A percentile compares a stretch with the other conserved stretches of the same genome.
These are phyloP conservation scores for Diaporthe citriasiana DNA, from an alignment of 2,329 filamentous ascomycete species.

Conservation along the genomic window DNA sequence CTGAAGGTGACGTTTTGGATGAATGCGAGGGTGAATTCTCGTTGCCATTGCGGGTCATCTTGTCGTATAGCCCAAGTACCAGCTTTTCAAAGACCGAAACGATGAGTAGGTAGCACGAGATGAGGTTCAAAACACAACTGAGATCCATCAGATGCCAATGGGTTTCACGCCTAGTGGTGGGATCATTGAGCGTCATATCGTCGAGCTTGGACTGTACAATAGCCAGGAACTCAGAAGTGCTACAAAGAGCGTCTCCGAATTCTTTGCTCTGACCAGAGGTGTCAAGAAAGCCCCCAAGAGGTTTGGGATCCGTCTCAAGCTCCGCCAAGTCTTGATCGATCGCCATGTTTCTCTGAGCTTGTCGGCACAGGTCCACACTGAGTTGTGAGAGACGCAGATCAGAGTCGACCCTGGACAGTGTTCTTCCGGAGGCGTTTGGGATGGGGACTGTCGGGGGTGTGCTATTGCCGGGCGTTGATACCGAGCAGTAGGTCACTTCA, in stretches of 20 bases:
- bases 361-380: slow-evolving; percentile 4
- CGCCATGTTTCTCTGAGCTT: neutral
- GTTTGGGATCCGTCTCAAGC: neutral
- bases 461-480: neutral
- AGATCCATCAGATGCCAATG: neutral
- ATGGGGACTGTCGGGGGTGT: neutral
- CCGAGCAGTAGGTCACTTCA: neutral
- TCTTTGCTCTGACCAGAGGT: neutral
- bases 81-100: neutral
- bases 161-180: neutral
- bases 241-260: slow-evolving; percentile 11
- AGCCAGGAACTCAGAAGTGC: slow-evolving; percentile 18
- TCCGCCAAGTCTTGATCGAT: neutral
- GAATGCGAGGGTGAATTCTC: neutral
- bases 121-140: neutral
- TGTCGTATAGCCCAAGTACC: neutral
- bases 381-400: slow-evolving; percentile 10
- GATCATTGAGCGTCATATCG: neutral
- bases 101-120: neutral
- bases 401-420: neutral
- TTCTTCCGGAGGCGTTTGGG: neutral
- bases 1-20: neutral
- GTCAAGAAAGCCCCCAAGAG: neutral
- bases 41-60: neutral
- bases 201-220: slow-evolving; percentile 6